A percentile compares a stretch with the other conserved stretches of the same genome.
phyloP scores from a whole-genome alignment of 2,329 filamentous ascomycete genomes.

The Arachnopeziza araneosa region DNA sequence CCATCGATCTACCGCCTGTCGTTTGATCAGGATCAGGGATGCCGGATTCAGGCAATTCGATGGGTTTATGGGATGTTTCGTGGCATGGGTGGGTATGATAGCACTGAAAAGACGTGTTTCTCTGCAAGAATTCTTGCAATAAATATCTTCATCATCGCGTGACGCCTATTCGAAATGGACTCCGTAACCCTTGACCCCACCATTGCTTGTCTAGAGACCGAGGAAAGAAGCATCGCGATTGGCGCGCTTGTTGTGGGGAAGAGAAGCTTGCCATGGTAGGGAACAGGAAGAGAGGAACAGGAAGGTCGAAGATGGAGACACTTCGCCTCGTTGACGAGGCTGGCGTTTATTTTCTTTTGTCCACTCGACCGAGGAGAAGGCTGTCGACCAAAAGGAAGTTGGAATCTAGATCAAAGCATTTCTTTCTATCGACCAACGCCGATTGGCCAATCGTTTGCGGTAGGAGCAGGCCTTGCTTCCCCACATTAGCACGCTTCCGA shows the following conservation, averaged over 20 bases:
- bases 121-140: neutral
- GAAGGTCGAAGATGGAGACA: neutral
- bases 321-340: constrained; percentile 9
- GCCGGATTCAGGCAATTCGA: neutral
- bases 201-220: neutral
- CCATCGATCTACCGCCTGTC: too few relatives aligned
- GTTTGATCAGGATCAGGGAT: neutral
- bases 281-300: neutral
- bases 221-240: constrained; percentile 1
- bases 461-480: neutral
- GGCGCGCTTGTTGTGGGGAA: constrained; percentile 6
- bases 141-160: neutral
- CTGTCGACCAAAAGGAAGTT: neutral
- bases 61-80: neutral
- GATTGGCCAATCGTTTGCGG: neutral
- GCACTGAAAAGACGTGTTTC: neutral
- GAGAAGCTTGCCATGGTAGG: neutral
- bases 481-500: neutral
- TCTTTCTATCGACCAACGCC: too few relatives aligned
- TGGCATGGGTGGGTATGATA: neutral
- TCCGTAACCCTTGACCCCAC: neutral
- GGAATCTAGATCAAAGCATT: too few relatives aligned
- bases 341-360: constrained; percentile 1
- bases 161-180: neutral
- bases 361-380: neutral